phyloP scores from a whole-genome alignment of 1,284 basidiomycete genomes.

The Austropuccinia psidii region DNA sequence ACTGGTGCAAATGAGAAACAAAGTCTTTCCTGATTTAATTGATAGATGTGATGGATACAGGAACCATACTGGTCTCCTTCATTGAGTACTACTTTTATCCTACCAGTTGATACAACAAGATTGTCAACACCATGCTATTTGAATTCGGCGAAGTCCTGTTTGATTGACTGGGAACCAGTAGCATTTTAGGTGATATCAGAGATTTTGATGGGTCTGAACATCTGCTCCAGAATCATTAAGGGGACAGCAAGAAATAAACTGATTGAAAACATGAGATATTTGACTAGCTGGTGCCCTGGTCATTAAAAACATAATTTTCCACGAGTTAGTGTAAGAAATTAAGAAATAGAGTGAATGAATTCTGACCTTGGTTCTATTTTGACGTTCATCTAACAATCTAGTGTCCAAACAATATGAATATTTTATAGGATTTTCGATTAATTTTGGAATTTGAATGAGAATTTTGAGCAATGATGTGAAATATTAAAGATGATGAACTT shows the following conservation, averaged over 20 bases:
- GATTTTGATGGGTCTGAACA: conserved; percentile 3
- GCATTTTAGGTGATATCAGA: conserved; percentile 58
- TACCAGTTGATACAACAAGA: conserved; percentile 85
- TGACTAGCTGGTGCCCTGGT: conserved; percentile 83
- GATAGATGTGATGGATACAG: conserved; percentile 43
- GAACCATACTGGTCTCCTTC: conserved; percentile 73
- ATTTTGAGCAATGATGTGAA: no score
- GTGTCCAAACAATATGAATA: no score
- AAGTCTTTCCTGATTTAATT: no score
- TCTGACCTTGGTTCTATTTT: conserved; percentile 69
- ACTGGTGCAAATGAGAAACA: conserved; percentile 71
- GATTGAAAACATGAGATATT: conserved; percentile 74
- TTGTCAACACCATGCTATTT: conserved; percentile 67
- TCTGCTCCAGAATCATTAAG: conserved; percentile 42
- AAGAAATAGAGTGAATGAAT: not conserved
- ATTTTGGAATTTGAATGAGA: no score
- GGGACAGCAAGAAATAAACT: conserved; percentile 61
- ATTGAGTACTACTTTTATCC: conserved; percentile 92
- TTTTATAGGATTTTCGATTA: no score
- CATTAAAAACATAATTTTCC: not conserved
- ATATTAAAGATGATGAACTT: no score
- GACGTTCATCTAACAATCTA: no score
- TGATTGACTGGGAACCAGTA: conserved; percentile 59
- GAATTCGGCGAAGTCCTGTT: conserved; percentile 55
- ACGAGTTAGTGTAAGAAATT: not conserved